Evolutionary conservation across 2,329 filamentous ascomycete genomes (phyloP).

Genomic region (Chrysoporthe austroafricana): DNA sequence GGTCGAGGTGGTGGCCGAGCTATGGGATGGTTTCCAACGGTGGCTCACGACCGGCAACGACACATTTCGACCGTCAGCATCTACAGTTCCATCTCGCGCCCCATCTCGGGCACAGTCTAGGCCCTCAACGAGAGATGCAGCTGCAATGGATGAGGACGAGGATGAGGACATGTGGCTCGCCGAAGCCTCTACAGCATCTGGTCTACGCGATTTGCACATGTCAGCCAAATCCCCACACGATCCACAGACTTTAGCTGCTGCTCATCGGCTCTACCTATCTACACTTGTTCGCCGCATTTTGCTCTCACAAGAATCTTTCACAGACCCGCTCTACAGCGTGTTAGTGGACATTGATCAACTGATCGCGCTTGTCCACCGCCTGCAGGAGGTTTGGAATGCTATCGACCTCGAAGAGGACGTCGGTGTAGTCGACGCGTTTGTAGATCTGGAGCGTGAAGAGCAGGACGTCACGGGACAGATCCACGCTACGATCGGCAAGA

Average conservation of each 20-base stretch:
- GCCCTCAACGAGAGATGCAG: constrained; percentile 1
- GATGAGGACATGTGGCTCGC: constrained; percentile 49
- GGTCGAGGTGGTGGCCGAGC: constrained; percentile 80
- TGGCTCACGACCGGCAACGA: constrained; percentile 66
- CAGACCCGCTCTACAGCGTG: constrained; percentile 66
- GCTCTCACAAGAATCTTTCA: constrained; percentile 66
- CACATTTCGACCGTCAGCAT: constrained; percentile 33
- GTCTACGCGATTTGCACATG: constrained; percentile 23
- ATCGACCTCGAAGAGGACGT: constrained; percentile 82
- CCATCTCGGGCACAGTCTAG: constrained; percentile 11
- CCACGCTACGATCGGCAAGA: constrained; percentile 61
- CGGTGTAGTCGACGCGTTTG: constrained; percentile 76
- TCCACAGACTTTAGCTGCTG: constrained; percentile 80
- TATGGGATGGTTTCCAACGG: constrained; percentile 77
- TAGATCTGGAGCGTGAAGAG: constrained; percentile 75
- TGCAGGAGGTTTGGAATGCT: constrained; percentile 76
- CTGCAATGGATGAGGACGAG: constrained; percentile 35
- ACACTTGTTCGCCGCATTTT: constrained; percentile 69
- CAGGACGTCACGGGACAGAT: constrained; percentile 67
- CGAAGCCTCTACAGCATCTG: constrained; percentile 31
- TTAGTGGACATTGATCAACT: constrained; percentile 80
- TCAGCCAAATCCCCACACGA: constrained; percentile 61
- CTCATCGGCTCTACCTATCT: constrained; percentile 77
- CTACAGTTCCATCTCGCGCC: constrained; percentile 19
- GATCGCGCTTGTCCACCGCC: constrained; percentile 73